These are phyloP conservation scores for Diaporthe helianthi DNA, from an alignment of 2,329 filamentous ascomycete genomes.

Conservation along the genomic window DNA sequence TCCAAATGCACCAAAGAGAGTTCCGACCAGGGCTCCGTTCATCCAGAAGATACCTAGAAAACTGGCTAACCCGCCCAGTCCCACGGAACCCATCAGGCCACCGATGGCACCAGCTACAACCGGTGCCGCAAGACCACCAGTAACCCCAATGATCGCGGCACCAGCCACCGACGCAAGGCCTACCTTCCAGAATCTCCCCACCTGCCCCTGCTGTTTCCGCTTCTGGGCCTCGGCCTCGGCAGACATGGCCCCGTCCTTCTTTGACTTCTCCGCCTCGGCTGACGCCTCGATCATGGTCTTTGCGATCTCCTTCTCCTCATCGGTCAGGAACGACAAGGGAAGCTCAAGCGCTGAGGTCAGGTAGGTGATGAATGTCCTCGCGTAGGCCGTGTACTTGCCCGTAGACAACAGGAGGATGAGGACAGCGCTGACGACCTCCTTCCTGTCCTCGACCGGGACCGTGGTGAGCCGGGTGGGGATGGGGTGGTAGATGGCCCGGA, in stretches of 20 bases:
- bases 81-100: constrained; percentile 83
- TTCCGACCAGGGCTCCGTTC: constrained; percentile 83
- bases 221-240: constrained; percentile 80
- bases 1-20: constrained; percentile 88
- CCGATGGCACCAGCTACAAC: constrained; percentile 87
- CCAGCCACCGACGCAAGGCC: constrained; percentile 88
- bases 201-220: constrained; percentile 73
- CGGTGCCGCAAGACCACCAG: constrained; percentile 88
- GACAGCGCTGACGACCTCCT: constrained; percentile 72
- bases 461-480: constrained; percentile 61
- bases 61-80: constrained; percentile 83
- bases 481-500: constrained; percentile 61
- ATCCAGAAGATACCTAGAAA: constrained; percentile 88
- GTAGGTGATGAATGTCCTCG: constrained; percentile 71
- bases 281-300: constrained; percentile 74
- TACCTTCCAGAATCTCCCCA: constrained; percentile 84
- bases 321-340: constrained; percentile 65
- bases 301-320: constrained; percentile 78
- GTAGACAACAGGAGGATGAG: constrained; percentile 74
- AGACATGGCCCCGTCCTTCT: constrained; percentile 61
- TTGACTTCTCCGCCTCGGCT: constrained; percentile 56
- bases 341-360: constrained; percentile 72
- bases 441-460: constrained; percentile 64
- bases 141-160: constrained; percentile 88
- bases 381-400: constrained; percentile 78